Conservation (phyloP, 768 basidiomycete genomes). For the Rhizopogon vinicolor region DNA sequence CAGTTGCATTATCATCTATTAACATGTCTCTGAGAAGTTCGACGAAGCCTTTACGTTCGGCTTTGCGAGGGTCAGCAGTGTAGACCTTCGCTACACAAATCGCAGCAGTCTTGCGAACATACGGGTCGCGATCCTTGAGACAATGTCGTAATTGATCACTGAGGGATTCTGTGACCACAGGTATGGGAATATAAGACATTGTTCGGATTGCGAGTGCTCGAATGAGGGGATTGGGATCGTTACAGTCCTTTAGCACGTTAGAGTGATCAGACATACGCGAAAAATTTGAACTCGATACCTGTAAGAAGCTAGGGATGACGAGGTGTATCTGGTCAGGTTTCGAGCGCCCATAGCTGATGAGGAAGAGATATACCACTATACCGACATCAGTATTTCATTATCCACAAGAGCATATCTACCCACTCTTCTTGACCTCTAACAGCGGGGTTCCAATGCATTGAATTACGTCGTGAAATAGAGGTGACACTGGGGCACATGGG, state of each 20-base stretch:
- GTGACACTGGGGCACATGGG: constrained; percentile 63
- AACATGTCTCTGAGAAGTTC: constrained; percentile 88
- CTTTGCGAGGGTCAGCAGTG: constrained; percentile 77
- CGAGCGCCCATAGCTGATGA: constrained; percentile 93
- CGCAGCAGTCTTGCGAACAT: constrained; percentile 97
- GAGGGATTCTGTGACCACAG: constrained; percentile 79
- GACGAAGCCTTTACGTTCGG: constrained; percentile 89
- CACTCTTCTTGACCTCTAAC: constrained; percentile 99
- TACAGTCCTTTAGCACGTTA: constrained; percentile 69
- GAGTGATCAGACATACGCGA: not conserved
- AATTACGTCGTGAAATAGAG: constrained; percentile 92
- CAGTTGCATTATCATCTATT: constrained; percentile 92
- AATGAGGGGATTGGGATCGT: constrained; percentile 93
- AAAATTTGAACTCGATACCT: constrained; percentile 40
- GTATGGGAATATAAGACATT: constrained; percentile 98
- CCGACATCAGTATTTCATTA: not conserved
- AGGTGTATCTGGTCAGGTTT: constrained; percentile 92
- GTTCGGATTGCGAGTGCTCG: constrained; percentile 96
- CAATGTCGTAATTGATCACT: constrained; percentile 89
- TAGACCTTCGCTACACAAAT: constrained; percentile 98
- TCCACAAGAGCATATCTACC: constrained; percentile 23
- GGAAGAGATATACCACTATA: constrained; percentile 94
- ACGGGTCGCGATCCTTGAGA: constrained; percentile 91
- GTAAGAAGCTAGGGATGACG: constrained; percentile 87
- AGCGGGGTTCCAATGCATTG: constrained; percentile 93